Percentiles rank a stretch among this genome's conserved stretches.
Evolutionary conservation across 2,329 filamentous ascomycete species (phyloP).

Genomic region (Colletotrichum sp.): DNA sequence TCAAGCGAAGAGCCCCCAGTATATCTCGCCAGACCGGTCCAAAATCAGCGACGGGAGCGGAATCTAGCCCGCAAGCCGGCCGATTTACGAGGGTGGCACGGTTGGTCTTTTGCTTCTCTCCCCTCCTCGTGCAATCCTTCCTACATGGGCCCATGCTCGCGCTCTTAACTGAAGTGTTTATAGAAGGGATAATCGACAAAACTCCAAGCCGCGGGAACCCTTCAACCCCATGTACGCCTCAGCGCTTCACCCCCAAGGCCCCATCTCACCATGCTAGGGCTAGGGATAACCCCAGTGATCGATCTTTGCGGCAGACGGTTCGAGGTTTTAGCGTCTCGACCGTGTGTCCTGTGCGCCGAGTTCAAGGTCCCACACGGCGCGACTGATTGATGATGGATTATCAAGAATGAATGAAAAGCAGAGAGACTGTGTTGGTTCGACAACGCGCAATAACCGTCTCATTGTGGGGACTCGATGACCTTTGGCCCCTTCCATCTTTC

Average conservation of each 20-base stretch:
- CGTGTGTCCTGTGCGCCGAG: neutral
- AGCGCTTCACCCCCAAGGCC: neutral
- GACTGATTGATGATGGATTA: neutral
- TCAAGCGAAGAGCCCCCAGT: neutral
- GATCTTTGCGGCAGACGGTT: constrained; percentile 14
- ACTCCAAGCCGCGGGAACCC: neutral
- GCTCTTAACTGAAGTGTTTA: neutral
- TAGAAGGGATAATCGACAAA: neutral
- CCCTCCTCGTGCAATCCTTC: neutral
- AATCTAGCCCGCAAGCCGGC: neutral
- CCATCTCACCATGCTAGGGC: neutral
- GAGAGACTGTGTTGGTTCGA: neutral
- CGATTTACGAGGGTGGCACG: constrained; percentile 16
- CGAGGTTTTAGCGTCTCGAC: constrained; percentile 7
- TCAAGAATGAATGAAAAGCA: neutral
- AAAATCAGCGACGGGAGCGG: constrained; percentile 6
- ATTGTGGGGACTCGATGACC: neutral
- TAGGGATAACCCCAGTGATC: neutral
- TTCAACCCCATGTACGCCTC: constrained; percentile 1
- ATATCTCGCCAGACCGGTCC: neutral
- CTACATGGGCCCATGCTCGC: neutral
- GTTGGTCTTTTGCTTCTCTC: neutral
- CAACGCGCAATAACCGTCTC: neutral
- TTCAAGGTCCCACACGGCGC: neutral
- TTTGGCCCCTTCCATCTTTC: neutral